Evolutionary conservation across 2,329 filamentous ascomycete species (phyloP).

Genomic region (Sordariomycetes sp.): DNA sequence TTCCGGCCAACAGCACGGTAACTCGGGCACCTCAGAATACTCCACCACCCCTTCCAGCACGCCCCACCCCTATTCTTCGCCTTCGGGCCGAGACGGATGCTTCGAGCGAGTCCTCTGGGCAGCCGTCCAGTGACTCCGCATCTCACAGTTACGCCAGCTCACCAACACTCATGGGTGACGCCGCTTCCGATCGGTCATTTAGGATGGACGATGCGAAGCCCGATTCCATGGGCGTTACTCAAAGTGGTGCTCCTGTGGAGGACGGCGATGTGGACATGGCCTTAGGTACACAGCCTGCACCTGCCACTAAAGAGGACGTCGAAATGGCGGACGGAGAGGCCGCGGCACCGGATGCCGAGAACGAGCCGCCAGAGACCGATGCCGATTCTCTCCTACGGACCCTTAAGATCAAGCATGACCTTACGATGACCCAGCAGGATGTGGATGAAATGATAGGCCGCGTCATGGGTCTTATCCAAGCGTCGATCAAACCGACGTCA

Average conservation of each 20-base stretch:
- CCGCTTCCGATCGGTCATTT: not conserved
- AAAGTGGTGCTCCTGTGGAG: not conserved
- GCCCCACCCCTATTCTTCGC: not conserved
- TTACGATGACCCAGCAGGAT: slow-evolving; percentile 59
- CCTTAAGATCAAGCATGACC: slow-evolving; percentile 19
- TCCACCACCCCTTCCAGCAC: slow-evolving; percentile 2
- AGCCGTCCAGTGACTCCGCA: not conserved
- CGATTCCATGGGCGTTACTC: not conserved
- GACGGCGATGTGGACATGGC: slow-evolving; percentile 2
- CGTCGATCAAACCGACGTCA: slow-evolving; percentile 66
- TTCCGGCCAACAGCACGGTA: not conserved
- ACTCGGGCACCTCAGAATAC: not conserved
- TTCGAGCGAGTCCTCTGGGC: not conserved
- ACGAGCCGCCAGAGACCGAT: not conserved
- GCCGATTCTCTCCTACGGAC: slow-evolving; percentile 30
- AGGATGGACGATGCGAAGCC: not conserved
- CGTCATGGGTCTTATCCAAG: slow-evolving; percentile 81
- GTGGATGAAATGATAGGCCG: slow-evolving; percentile 94
- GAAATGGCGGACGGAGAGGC: slow-evolving; percentile 1
- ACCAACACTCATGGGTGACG: slow-evolving; percentile 5
- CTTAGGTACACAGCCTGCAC: not conserved
- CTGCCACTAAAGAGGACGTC: not conserved
- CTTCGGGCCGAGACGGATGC: not conserved
- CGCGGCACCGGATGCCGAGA: not conserved
- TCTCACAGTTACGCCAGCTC: slow-evolving; percentile 1